Base-by-base conservation (phyloP, 2,329 filamentous ascomycete genomes). In the Moelleriella libera region DNA sequence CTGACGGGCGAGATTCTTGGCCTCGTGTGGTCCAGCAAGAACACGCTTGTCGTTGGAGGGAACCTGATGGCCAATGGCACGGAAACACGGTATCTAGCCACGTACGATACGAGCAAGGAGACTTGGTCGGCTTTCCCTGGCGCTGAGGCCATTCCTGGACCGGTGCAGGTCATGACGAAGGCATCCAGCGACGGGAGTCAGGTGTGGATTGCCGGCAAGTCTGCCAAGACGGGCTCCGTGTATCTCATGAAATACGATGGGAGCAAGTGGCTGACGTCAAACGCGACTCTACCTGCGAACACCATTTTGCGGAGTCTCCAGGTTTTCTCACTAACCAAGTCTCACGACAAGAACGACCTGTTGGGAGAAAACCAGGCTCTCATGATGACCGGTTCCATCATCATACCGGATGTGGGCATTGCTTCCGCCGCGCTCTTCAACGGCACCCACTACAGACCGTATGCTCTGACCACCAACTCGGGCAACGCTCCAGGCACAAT, bases 381-480 rank as follows among this genome's bases (percentile, higher is more conserved):
- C 37, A 75, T 98, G 65, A 70, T 97, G 45, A 87, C 87, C n/a
- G 92, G 92, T 40, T 78, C 83, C 47, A 78, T 98, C 54, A 75
- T 80, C 53, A 72, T 97, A 14, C 78, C 83, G 0, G 68, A 69
- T 45, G 88, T 88, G 59, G 89, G 90, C 49, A 82, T 81, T 49
- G 87, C 84, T 5, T 94, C 90, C 11, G 88, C 87, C 7, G 90
- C 82, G 6, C 69, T 96, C 30, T 98, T 85, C 69, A 87, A 97
- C 58, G 92, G 92, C 56, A 87, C 81, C 9, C 68, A 71, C 3
- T 80, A 90, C 60, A 72, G 72, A 46, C 90, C 92, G 0, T 95
- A 90, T 62, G 76, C 88, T 41, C 75, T 98, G 41, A 85, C 89
- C 2, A 83, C 79, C 43, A 83, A 74, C 49, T 66, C 74, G 10